Evolutionary conservation across 305 asterid species (phyloP).

Genomic region (Fraxinus platypoda): DNA sequence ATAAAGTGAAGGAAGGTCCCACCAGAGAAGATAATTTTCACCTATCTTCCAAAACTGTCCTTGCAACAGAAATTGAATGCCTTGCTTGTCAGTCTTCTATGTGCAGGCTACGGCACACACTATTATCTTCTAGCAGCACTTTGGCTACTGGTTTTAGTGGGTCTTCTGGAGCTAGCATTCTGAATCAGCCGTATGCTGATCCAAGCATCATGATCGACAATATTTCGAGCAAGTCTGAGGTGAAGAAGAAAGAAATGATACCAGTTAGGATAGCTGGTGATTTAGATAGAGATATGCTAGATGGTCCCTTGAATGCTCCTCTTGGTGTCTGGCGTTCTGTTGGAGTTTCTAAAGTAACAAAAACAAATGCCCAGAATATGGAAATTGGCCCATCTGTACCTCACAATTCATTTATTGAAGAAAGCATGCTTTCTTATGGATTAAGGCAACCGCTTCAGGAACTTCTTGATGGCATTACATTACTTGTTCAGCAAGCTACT

Average conservation of each 20-base stretch:
- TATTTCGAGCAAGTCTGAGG: conserved; percentile 63
- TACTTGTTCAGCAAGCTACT: conserved; percentile 97
- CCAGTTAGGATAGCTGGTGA: conserved; percentile 97
- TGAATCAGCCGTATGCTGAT: conserved; percentile 62
- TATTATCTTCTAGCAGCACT: conserved; percentile 51
- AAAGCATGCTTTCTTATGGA: conserved; percentile 89
- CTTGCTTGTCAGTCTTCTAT: conserved; percentile 87
- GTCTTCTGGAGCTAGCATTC: conserved; percentile 51
- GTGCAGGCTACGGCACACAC: conserved; percentile 87
- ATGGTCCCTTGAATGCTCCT: conserved; percentile 79
- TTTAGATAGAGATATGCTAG: conserved; percentile 74
- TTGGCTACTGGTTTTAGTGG: conserved; percentile 59
- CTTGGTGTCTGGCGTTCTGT: conserved; percentile 99
- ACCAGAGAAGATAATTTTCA: conserved; percentile 52
- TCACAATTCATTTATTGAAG: conserved; percentile 85
- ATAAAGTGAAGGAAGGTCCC: conserved; percentile 47
- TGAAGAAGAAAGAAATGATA: conserved; percentile 79
- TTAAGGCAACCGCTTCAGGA: conserved; percentile 94
- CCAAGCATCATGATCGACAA: conserved; percentile 63
- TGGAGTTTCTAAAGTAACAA: conserved; percentile 68
- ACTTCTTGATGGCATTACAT: conserved; percentile 89
- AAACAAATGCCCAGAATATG: conserved; percentile 59
- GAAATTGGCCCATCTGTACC: conserved; percentile 67
- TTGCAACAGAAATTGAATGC: conserved; percentile 92
- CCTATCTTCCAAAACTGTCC: conserved; percentile 63